A percentile compares a stretch with the other conserved stretches of the same genome.
phyloP scores from a whole-genome alignment of 1,284 basidiomycete genomes.

The Trichosporon sp. region DNA sequence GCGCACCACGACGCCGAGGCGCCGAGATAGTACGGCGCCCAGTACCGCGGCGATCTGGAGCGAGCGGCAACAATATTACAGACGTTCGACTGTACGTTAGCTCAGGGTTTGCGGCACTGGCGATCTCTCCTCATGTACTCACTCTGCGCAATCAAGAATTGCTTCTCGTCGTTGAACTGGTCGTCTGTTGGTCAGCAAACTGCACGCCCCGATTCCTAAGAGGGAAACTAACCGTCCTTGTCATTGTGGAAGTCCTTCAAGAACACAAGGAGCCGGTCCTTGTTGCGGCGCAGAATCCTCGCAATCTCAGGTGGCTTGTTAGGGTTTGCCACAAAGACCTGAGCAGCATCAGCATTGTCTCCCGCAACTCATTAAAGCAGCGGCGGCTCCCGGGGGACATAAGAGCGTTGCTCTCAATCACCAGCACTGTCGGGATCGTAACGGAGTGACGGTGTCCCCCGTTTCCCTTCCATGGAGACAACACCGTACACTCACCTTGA shows the following conservation, averaged over 20 bases:
- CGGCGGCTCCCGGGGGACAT: no score
- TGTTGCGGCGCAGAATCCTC: conserved; percentile 85
- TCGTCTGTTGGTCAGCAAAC: conserved; percentile 65
- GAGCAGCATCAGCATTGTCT: conserved; percentile 12
- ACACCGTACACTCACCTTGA: conserved; percentile 71
- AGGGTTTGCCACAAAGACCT: conserved; percentile 98
- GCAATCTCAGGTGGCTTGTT: conserved; percentile 98
- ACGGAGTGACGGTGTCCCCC: no score
- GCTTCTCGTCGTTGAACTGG: conserved; percentile 96
- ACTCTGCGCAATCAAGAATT: conserved; percentile 89
- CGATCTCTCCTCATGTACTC: conserved; percentile 30
- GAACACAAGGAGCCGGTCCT: conserved; percentile 88
- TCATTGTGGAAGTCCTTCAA: conserved; percentile 95
- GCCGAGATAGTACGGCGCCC: neutral
- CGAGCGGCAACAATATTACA: conserved; percentile 3
- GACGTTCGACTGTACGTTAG: conserved; percentile 26
- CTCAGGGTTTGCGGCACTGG: conserved; percentile 1
- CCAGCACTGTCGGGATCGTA: neutral
- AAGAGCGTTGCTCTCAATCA: neutral
- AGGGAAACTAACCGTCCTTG: conserved; percentile 73
- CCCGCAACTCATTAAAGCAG: no score
- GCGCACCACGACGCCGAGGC: neutral
- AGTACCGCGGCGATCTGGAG: neutral
- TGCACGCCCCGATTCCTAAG: neutral
- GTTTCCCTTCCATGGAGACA: no score